Percentiles rank a stretch among this genome's conserved stretches.
These are phyloP conservation scores for Tremellales sp. DNA, from an alignment of 1,284 basidiomycete genomes.

Conservation along the genomic window DNA sequence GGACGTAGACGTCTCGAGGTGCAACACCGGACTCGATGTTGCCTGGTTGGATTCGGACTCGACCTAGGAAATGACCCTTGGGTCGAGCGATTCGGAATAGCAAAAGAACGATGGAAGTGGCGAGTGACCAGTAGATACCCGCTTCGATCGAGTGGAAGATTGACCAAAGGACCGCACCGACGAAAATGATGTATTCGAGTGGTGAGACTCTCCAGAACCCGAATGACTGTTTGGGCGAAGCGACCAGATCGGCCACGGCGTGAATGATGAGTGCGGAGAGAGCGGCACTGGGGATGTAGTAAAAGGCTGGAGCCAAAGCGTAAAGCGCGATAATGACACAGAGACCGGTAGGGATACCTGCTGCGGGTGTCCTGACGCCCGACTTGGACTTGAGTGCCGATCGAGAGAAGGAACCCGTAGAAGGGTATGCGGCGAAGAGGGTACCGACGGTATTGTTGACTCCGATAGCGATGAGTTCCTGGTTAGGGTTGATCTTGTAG, in stretches of 20 bases:
- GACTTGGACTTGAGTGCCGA: constrained; percentile 94
- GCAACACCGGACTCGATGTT: constrained; percentile 46
- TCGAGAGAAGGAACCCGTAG: constrained; percentile 96
- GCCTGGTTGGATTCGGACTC: constrained; percentile 55
- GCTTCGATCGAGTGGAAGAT: constrained; percentile 86
- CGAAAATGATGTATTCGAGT: constrained; percentile 87
- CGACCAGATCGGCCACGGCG: constrained; percentile 87
- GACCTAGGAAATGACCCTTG: constrained; percentile 85
- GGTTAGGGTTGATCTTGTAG: constrained; percentile 97
- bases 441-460: constrained; percentile 69
- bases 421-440: constrained; percentile 86
- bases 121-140: constrained; percentile 89
- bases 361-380: constrained; percentile 89
- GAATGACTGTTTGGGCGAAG: constrained; percentile 81
- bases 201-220: constrained; percentile 92
- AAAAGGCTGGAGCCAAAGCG: constrained; percentile 86
- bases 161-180: constrained; percentile 75
- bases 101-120: constrained; percentile 74
- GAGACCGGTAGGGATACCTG: constrained; percentile 80
- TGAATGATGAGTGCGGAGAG: constrained; percentile 94
- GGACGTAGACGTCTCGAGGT: constrained; percentile 65
- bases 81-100: constrained; percentile 88
- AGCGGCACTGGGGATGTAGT: constrained; percentile 54
- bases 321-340: constrained; percentile 92
- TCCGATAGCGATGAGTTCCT: constrained; percentile 95